A percentile compares a stretch with the other conserved stretches of the same genome.
These are phyloP conservation scores for Aspergillus diversus DNA, from an alignment of 495 filamentous ascomycete genomes.

Conservation along the genomic window DNA sequence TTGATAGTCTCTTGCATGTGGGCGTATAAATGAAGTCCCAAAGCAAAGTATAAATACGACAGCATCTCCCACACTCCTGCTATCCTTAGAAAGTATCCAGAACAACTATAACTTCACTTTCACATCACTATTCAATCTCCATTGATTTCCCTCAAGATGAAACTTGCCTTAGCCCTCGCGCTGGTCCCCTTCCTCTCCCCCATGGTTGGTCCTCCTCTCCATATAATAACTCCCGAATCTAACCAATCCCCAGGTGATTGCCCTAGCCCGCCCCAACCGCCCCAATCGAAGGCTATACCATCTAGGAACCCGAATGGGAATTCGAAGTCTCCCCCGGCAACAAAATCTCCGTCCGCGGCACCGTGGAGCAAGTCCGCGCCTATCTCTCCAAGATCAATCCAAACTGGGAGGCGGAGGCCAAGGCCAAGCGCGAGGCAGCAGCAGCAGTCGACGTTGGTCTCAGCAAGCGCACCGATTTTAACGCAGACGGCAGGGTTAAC, in stretches of 20 bases:
- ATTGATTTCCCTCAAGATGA: not conserved
- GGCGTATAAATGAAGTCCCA: too few relatives aligned
- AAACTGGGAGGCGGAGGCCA: constrained; percentile 9
- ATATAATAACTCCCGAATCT: not conserved
- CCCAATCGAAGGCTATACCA: not conserved
- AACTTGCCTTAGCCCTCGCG: not conserved
- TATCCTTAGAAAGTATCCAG: not conserved
- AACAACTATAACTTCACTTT: too few relatives aligned
- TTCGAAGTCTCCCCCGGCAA: not conserved
- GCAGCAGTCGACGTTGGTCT: not conserved
- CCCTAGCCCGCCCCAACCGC: not conserved
- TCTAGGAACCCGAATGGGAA: not conserved
- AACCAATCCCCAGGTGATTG: too few relatives aligned
- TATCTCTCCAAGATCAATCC: not conserved
- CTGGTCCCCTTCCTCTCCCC: not conserved
- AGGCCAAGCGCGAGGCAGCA: not conserved
- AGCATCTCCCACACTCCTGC: not conserved
- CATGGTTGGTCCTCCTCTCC: not conserved
- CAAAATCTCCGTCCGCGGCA: constrained; percentile 5
- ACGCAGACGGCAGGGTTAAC: not conserved
- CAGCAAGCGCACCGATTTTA: constrained; percentile 8
- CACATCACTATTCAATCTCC: not conserved
- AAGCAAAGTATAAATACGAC: too few relatives aligned
- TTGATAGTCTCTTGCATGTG: too few relatives aligned
- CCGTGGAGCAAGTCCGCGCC: not conserved